These are phyloP conservation scores for Filosporella fistucella DNA, from an alignment of 495 filamentous ascomycete genomes.

Conservation along the genomic window DNA sequence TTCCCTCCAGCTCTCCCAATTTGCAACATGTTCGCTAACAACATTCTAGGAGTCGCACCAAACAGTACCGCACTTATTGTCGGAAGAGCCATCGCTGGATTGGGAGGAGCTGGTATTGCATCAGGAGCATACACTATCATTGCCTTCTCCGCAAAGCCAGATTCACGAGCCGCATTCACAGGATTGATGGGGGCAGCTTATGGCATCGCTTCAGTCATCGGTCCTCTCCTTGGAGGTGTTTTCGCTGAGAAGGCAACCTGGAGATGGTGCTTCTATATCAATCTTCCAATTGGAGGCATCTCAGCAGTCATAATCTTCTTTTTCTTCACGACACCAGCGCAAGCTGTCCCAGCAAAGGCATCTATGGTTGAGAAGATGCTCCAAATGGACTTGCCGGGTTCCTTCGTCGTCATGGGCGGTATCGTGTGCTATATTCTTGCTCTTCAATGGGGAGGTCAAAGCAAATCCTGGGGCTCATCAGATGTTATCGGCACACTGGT, in stretches of 20 bases:
- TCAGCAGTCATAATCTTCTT: conserved; percentile 38
- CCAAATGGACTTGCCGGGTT: conserved; percentile 24
- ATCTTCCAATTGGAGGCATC: conserved; percentile 48
- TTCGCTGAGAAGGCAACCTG: conserved; percentile 55
- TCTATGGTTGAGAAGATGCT: conserved; percentile 20
- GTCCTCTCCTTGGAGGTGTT: conserved; percentile 53
- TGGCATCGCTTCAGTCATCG: conserved; percentile 70
- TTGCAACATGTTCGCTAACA: too few species aligned
- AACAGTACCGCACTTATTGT: conserved; percentile 52
- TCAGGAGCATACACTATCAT: conserved; percentile 29
- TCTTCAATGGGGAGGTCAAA: conserved; percentile 80
- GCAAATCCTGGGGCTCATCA: conserved; percentile 60
- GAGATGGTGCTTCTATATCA: conserved; percentile 76
- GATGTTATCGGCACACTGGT: conserved; percentile 70
- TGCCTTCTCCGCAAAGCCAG: conserved; percentile 50
- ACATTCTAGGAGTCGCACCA: conserved; percentile 54
- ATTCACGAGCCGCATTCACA: conserved; percentile 62
- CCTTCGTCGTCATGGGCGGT: conserved; percentile 32
- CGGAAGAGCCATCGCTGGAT: conserved; percentile 58
- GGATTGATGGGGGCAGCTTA: conserved; percentile 76
- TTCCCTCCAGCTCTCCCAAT: too few species aligned
- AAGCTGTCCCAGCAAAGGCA: conserved; percentile 18
- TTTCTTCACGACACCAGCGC: conserved; percentile 44
- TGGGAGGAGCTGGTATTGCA: conserved; percentile 48
- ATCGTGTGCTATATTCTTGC: conserved; percentile 74